phyloP scores from a whole-genome alignment of 164 flowering plant genomes.

The Vitis rotundifolia region DNA sequence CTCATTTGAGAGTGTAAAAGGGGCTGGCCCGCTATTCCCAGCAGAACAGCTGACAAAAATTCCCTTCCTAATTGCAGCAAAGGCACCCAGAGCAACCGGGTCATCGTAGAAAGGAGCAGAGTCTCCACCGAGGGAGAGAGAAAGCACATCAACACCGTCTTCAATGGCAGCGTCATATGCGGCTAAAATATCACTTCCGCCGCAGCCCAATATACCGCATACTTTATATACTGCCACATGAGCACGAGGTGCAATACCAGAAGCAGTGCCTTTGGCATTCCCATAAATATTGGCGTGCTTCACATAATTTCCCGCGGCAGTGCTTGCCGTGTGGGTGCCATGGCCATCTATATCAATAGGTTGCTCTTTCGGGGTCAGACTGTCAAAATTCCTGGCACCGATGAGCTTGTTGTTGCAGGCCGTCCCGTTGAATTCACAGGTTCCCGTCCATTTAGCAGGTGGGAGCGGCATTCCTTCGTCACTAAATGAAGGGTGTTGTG shows the following conservation, averaged over 20 bases:
- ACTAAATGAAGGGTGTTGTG: slow-evolving; percentile 25
- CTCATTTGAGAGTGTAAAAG: slow-evolving; percentile 14
- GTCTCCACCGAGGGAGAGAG: slow-evolving; percentile 21
- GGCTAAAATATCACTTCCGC: slow-evolving; percentile 19
- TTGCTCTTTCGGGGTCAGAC: neutral
- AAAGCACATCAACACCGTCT: slow-evolving; percentile 34
- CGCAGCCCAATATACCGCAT: slow-evolving; percentile 1
- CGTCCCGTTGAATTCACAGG: slow-evolving; percentile 15
- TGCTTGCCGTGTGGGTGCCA: slow-evolving; percentile 35
- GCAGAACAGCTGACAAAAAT: slow-evolving; percentile 29
- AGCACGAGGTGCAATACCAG: slow-evolving; percentile 33
- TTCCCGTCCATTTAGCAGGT: slow-evolving; percentile 30
- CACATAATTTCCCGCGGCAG: slow-evolving; percentile 29
- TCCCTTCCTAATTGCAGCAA: slow-evolving; percentile 31
- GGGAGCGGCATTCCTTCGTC: slow-evolving; percentile 24
- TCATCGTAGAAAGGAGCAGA: slow-evolving; percentile 11
- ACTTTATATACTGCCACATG: slow-evolving; percentile 36
- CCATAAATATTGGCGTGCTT: slow-evolving; percentile 18
- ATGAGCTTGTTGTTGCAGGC: slow-evolving; percentile 24
- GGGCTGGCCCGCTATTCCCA: slow-evolving; percentile 25
- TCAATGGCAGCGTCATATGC: slow-evolving; percentile 31
- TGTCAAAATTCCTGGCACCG: slow-evolving; percentile 12
- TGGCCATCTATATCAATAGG: slow-evolving; percentile 17
- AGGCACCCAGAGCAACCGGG: slow-evolving; percentile 19
- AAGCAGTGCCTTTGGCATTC: slow-evolving; percentile 25